phyloP scores from a whole-genome alignment of 2,329 filamentous ascomycete genomes.

The Alternaria sp. region DNA sequence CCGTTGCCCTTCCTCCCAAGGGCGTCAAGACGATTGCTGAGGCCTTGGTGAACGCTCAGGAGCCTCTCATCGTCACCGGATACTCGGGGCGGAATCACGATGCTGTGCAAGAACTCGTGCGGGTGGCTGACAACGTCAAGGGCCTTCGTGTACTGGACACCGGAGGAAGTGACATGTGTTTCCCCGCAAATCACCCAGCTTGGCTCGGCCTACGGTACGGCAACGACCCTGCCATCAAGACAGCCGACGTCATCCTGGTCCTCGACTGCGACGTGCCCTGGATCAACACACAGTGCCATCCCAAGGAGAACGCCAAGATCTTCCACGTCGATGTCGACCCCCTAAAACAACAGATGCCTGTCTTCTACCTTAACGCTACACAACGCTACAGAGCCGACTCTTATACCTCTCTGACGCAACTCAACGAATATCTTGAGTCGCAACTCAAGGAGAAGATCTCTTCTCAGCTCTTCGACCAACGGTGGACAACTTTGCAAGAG shows the following conservation, averaged over 20 bases:
- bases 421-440: constrained; percentile 67
- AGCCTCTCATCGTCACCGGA: constrained; percentile 73
- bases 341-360: constrained; percentile 67
- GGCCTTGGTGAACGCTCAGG: constrained; percentile 67
- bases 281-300: constrained; percentile 79
- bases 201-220: constrained; percentile 73
- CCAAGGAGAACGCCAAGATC: constrained; percentile 63
- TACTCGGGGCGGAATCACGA: constrained; percentile 74
- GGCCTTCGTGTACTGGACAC: constrained; percentile 76
- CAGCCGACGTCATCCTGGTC: constrained; percentile 84
- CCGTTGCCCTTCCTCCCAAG: constrained; percentile 64
- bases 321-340: constrained; percentile 72
- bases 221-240: constrained; percentile 72
- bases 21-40: constrained; percentile 67
- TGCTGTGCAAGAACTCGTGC: constrained; percentile 66
- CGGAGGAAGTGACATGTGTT: constrained; percentile 81
- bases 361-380: constrained; percentile 64
- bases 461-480: constrained; percentile 50
- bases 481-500: constrained; percentile 63
- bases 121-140: constrained; percentile 71
- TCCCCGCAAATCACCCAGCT: constrained; percentile 65
- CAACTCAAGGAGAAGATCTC: constrained; percentile 47
- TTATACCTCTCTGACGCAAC: constrained; percentile 68
- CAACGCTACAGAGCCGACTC: constrained; percentile 60
- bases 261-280: constrained; percentile 91